These are phyloP conservation scores for Plasmodium chabaudi DNA, from an alignment of 169 alveolate genomes.

Conservation along the genomic window DNA sequence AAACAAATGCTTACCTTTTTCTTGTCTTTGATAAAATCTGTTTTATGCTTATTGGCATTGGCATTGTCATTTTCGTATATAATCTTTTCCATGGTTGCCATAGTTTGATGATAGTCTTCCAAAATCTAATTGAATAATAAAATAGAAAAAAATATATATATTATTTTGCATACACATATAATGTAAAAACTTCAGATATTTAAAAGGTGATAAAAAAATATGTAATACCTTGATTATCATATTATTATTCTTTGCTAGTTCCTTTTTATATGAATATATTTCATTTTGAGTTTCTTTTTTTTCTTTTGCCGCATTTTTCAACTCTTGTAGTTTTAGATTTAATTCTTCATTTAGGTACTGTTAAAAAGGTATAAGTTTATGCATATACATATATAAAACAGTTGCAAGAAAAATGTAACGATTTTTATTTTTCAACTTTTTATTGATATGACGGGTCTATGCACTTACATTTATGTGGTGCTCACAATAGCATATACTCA, in stretches of 20 bases:
- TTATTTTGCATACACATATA: neutral
- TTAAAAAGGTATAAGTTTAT: neutral
- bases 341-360: conserved; percentile 48
- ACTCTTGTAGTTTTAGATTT: conserved; percentile 15
- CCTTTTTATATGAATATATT: conserved; percentile 22
- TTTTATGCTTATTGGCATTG: conserved; percentile 9
- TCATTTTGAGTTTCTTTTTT: conserved; percentile 34
- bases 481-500: conserved; percentile 60
- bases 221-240: conserved; percentile 26
- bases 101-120: conserved; percentile 31
- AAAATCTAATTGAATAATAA: conserved; percentile 9
- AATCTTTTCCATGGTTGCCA: conserved; percentile 21
- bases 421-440: too few relatives aligned
- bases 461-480: conserved; percentile 58
- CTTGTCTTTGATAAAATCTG: conserved; percentile 20
- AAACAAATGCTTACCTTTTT: conserved; percentile 16
- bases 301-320: conserved; percentile 14
- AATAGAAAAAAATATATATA: neutral
- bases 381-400: too few relatives aligned
- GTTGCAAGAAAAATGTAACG: too few relatives aligned
- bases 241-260: conserved; percentile 30
- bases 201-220: neutral
- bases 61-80: conserved; percentile 10
- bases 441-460: neutral
- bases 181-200: neutral